Percentiles rank a stretch among this genome's conserved stretches.
Evolutionary conservation across 768 basidiomycete genomes (phyloP).

Genomic region (Calocybe gangraenosa): DNA sequence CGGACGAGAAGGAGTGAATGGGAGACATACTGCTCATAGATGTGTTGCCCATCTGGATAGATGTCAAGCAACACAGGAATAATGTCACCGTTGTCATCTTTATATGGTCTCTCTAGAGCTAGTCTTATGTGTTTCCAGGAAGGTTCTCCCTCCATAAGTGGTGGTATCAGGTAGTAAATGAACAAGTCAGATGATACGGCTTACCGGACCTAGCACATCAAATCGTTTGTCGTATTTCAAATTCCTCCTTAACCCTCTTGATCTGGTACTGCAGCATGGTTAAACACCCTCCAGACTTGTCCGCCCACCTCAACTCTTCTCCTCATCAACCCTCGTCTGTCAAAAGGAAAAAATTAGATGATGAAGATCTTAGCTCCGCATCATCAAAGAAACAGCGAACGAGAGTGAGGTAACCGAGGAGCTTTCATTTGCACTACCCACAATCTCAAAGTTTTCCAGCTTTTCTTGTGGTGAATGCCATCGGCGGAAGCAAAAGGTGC

Average conservation of each 20-base stretch:
- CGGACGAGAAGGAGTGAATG: conserved; percentile 5
- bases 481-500: conserved; percentile 82
- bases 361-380: conserved; percentile 41
- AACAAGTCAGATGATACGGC: conserved; percentile 6
- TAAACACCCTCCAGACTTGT: conserved; percentile 27
- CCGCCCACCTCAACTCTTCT: conserved; percentile 12
- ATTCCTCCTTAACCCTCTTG: neutral
- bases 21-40: conserved; percentile 65
- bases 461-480: conserved; percentile 89
- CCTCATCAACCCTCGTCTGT: conserved; percentile 26
- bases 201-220: conserved; percentile 17
- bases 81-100: conserved; percentile 64
- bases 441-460: conserved; percentile 31
- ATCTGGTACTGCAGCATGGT: conserved; percentile 25
- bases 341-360: conserved; percentile 65
- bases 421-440: conserved; percentile 7
- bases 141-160: conserved; percentile 23
- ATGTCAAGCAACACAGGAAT: conserved; percentile 69
- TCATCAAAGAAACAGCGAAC: conserved; percentile 67
- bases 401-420: conserved; percentile 63
- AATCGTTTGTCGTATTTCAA: conserved; percentile 10
- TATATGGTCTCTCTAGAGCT: conserved; percentile 77
- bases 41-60: conserved; percentile 58
- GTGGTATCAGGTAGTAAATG: neutral
- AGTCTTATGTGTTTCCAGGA: conserved; percentile 59